Conservation (phyloP, 495 filamentous ascomycete species). For the Penicillium parvum region DNA sequence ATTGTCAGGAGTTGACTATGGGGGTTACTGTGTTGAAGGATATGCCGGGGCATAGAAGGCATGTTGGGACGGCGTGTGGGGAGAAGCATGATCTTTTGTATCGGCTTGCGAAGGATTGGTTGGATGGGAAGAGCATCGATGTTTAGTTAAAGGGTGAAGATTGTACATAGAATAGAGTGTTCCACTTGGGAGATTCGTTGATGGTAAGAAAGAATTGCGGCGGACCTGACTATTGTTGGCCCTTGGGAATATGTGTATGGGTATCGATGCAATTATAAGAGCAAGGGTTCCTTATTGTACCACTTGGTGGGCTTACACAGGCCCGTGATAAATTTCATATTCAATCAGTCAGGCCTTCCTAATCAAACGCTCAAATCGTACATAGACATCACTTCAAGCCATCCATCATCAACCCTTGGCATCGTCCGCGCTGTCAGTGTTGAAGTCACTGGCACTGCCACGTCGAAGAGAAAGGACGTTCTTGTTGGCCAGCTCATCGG, state of each 20-base stretch:
- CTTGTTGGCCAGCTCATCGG: constrained; percentile 41
- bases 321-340: constrained; percentile 5
- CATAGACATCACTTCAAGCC: constrained; percentile 19
- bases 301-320: neutral
- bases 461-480: constrained; percentile 39
- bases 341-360: constrained; percentile 10
- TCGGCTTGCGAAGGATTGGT: constrained; percentile 42
- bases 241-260: too few species aligned
- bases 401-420: constrained; percentile 28
- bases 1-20: constrained; percentile 47
- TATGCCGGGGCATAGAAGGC: constrained; percentile 45
- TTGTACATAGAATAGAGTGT: neutral
- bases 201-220: too few species aligned
- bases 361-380: constrained; percentile 22
- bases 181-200: too few species aligned
- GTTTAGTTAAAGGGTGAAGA: constrained; percentile 16
- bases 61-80: constrained; percentile 34
- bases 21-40: constrained; percentile 37
- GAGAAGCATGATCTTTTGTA: constrained; percentile 47
- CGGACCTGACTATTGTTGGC: too few species aligned
- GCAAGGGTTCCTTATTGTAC: too few species aligned
- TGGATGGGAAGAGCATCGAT: constrained; percentile 41
- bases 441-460: constrained; percentile 41
- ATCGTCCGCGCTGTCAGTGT: constrained; percentile 41
- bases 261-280: too few species aligned